phyloP scores from a whole-genome alignment of 1,139 yeast genomes.

The Taphrina pruni region DNA sequence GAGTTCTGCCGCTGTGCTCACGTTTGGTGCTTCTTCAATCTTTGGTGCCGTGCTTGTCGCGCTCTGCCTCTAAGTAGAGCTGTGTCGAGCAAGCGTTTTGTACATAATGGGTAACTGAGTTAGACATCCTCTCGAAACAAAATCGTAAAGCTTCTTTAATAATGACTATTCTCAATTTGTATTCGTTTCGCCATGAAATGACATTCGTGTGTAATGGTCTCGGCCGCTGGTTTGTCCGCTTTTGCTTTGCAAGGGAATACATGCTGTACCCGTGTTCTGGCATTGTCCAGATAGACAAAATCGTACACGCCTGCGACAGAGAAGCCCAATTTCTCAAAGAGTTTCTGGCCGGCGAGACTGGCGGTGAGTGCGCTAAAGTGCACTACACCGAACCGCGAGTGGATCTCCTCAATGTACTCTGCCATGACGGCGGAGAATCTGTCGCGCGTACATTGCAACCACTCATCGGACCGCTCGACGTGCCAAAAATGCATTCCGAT shows the following conservation, averaged over 20 bases:
- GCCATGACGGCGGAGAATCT: constrained; percentile 9
- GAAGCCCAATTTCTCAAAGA: constrained; percentile 8
- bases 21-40: not conserved
- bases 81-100: not conserved
- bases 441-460: not conserved
- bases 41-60: constrained; percentile 8
- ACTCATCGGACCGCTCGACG: not conserved
- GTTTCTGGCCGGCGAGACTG: constrained; percentile 2
- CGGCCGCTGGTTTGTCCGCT: too few species aligned
- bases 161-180: not conserved
- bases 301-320: not conserved
- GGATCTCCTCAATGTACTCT: not conserved
- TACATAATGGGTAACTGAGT: not conserved
- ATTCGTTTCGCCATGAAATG: not conserved
- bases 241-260: not conserved
- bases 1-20: constrained; percentile 4
- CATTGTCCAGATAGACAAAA: constrained; percentile 2
- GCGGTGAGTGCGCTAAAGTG: constrained; percentile 21
- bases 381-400: not conserved
- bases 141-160: not conserved
- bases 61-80: not conserved
- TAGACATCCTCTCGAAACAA: too few species aligned
- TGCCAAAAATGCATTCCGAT: constrained; percentile 21
- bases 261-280: not conserved
- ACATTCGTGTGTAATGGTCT: not conserved